Evolutionary conservation across 768 basidiomycete genomes (phyloP), one percentile per base, ranked within the genome.

Genomic region (Suillus placidus): DNA sequence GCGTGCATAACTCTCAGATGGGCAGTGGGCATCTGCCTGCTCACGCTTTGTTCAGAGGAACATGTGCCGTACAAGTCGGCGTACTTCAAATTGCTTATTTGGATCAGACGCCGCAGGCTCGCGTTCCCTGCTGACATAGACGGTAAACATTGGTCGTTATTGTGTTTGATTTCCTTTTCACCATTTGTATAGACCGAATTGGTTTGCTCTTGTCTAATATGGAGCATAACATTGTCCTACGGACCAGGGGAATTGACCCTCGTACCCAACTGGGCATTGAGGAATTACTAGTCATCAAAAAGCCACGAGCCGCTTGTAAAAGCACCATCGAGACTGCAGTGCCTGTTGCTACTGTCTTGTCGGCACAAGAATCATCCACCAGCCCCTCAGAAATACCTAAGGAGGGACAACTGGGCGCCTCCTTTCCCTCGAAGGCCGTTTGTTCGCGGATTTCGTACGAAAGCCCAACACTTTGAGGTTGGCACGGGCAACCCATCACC

Each of bases 1-100:
- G 82, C 84, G 38, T 78, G 80, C 66, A 77, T 73, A 60, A 85
- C 85, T 7, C 81, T 87, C 57, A 74, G 74, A 62, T 72, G 70
- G 35, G 80, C 80, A 35, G 67, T 85, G 62, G 77, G 78, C 20
- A 72, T 81, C 16, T 82, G 84, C 67, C 75, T 76, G 54, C 85
- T 85, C 73, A 80, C 78, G 30, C 74, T 78, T 45, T 86, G 86
- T 70, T 73, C 81, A 23, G 66, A 77, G 34, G 69, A 74, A 62
- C 71, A 81, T 37, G 68, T 75, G 40, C 78, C 76, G 13, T 78
- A 80, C 75, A 87, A 86, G 74, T 70, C 74, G 45, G 80, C 79
- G 13, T 88, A 87, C 74, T 79, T 84, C 71, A 80, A 79, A 66
- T 73, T 87, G 63, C 76, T 88, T 38, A 74, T 77, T 47, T 73